phyloP scores from a whole-genome alignment of 2,329 filamentous ascomycete species.

The Septoria linicola region DNA sequence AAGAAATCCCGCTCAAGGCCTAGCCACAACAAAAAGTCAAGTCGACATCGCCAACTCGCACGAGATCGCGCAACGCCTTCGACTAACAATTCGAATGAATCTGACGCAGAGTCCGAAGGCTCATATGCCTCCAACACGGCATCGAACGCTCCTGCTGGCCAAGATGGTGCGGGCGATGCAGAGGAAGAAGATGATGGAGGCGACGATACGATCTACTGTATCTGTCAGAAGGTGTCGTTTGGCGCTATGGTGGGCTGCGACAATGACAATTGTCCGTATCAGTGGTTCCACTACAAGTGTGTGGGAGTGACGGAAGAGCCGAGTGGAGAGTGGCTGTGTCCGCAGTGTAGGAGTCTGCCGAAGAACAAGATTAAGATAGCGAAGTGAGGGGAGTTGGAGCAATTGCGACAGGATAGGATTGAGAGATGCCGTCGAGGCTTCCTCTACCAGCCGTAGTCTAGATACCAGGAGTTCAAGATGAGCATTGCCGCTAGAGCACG shows the following conservation, averaged over 20 bases:
- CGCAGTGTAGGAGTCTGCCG: slow-evolving; percentile 38
- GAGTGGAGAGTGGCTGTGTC: slow-evolving; percentile 53
- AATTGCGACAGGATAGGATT: no score
- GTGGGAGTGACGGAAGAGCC: slow-evolving; percentile 53
- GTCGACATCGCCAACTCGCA: slow-evolving; percentile 39
- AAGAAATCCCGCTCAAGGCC: slow-evolving; percentile 36
- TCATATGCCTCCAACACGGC: slow-evolving; percentile 29
- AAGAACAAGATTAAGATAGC: slow-evolving; percentile 31
- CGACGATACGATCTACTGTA: slow-evolving; percentile 67
- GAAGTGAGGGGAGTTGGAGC: no score
- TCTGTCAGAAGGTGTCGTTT: slow-evolving; percentile 79
- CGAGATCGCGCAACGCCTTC: slow-evolving; percentile 36
- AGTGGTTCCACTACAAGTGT: slow-evolving; percentile 83
- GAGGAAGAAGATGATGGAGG: slow-evolving; percentile 40
- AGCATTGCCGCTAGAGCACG: no score
- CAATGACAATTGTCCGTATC: slow-evolving; percentile 74
- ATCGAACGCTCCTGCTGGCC: slow-evolving; percentile 30
- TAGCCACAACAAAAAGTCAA: slow-evolving; percentile 31
- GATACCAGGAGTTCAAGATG: no score
- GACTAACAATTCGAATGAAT: slow-evolving; percentile 32
- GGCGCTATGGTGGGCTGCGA: slow-evolving; percentile 89
- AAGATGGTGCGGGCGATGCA: slow-evolving; percentile 30
- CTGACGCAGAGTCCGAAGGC: slow-evolving; percentile 14
- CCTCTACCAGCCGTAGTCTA: no score
- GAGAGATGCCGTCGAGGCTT: no score